These are phyloP conservation scores for Limnomonas spitsbergensis DNA, from an alignment of 139 green algal species.

Conservation along the genomic window DNA sequence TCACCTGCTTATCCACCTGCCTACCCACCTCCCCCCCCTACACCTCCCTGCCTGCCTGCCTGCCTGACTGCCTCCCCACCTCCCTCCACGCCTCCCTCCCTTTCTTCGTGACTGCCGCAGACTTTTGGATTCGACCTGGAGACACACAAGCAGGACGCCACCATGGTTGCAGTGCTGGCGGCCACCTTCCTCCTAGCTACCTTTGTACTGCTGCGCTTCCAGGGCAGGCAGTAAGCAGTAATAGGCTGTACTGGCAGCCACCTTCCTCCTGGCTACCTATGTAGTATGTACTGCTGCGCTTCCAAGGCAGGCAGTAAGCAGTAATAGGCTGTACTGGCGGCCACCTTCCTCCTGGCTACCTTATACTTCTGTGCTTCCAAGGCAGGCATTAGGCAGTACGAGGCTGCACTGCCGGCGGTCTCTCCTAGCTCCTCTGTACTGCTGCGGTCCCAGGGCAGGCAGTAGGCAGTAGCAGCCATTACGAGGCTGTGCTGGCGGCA, in stretches of 20 bases:
- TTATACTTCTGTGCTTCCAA: constrained; percentile 51
- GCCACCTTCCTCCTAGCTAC: constrained; percentile 43
- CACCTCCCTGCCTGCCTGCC: not conserved
- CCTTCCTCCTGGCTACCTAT: too few species aligned
- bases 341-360: constrained; percentile 42
- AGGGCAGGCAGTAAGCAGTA: too few species aligned
- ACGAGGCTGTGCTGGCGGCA: constrained; percentile 28
- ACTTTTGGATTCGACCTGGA: constrained; percentile 57
- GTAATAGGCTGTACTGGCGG: constrained; percentile 33
- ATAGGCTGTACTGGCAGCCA: too few species aligned
- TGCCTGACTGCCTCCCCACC: too few species aligned
- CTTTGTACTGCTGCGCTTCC: constrained; percentile 54
- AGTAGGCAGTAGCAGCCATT: too few species aligned
- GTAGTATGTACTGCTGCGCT: too few species aligned
- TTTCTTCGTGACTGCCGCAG: not conserved
- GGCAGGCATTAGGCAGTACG: too few species aligned
- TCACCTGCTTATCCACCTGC: not conserved
- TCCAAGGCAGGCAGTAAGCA: too few species aligned
- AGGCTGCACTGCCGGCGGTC: too few species aligned
- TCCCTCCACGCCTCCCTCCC: too few species aligned
- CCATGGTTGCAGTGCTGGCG: constrained; percentile 34
- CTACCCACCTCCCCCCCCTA: not conserved
- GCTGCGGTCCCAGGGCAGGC: too few species aligned
- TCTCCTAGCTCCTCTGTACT: too few species aligned
- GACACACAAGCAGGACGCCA: constrained; percentile 37